Base-by-base conservation (phyloP, 169 alveolate genomes). In the Besnoitia besnoiti region DNA sequence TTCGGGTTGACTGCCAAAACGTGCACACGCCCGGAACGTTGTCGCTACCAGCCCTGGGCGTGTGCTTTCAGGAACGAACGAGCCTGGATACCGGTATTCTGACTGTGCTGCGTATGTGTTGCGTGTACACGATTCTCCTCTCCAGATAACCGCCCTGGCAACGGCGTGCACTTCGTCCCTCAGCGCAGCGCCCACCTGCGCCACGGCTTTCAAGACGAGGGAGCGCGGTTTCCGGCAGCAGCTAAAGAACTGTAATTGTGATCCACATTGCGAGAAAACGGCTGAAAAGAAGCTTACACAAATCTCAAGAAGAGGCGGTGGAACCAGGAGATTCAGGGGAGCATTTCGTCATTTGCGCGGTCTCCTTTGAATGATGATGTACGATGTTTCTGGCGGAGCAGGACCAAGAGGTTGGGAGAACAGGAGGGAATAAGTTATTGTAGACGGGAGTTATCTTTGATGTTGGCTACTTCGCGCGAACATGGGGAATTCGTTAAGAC, bases 131-230 rank as follows among this genome's bases (percentile, higher is more conserved):
- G 62, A 14, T 30, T 67, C 46, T 61, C 35, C 80, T 67, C 62
- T 67, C 24, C 80, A 67, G 80, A 67, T n/a, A 67, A 67, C n/a
- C 39, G 80, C 30, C 80, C 46, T 35, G 80, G 80, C 24, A 35
- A 67, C 42, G 80, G 80, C 46, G n/a, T 67, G 47, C 39, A 30
- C 19, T 67, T 67, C 42, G 44, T 67, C 44, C 80, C 80, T 67
- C 39, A 67, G 47, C 80, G 24, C 46, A 37, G 8, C 46, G 10
- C n/a, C 46, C 46, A n/a, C 30, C 4, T 67, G 39, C 67, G 30
- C 67, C 67, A 16, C 14, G 55, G 14, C 24, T 10, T 3, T n/a
- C 5, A 21, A 55, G 67, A 19, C 12, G 33, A 55, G 7, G 67
- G 67, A 5, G 67, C 5, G 12, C 30, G 67, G 67, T n/a, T 0